A percentile compares a stretch with the other conserved stretches of the same genome.
Conservation (phyloP, 352 stramenopile genomes). For the Globisporangium alternatum region DNA sequence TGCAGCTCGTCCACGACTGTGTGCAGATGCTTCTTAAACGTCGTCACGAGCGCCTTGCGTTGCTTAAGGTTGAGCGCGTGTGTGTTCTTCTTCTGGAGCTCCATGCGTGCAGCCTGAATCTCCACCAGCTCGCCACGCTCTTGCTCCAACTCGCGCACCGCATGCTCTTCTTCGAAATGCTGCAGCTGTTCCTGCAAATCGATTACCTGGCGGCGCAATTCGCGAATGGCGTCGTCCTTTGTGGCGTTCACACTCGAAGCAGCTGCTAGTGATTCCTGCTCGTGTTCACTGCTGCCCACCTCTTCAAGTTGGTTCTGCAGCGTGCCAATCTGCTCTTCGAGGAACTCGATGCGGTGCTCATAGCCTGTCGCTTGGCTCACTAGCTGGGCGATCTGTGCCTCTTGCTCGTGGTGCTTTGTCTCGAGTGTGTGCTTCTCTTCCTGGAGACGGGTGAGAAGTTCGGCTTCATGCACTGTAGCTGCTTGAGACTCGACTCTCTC, state of each 20-base stretch:
- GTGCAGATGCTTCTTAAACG: constrained; percentile 38
- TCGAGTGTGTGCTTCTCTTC: constrained; percentile 25
- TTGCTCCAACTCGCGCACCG: constrained; percentile 24
- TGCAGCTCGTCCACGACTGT: constrained; percentile 48
- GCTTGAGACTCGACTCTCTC: background rate
- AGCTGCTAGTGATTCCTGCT: background rate
- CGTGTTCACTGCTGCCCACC: background rate
- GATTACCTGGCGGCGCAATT: constrained; percentile 17
- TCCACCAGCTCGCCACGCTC: constrained; percentile 29
- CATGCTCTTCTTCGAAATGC: constrained; percentile 12
- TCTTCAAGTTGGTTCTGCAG: constrained; percentile 1
- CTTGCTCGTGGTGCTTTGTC: constrained; percentile 22
- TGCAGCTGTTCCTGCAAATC: constrained; percentile 23
- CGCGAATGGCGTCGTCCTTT: constrained; percentile 18
- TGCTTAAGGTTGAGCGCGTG: constrained; percentile 35
- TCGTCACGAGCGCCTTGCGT: constrained; percentile 33
- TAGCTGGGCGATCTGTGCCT: constrained; percentile 25
- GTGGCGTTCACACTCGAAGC: background rate
- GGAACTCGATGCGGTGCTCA: constrained; percentile 12
- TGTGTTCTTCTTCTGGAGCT: constrained; percentile 40
- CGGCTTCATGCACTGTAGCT: constrained; percentile 2
- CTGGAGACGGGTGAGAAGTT: constrained; percentile 10
- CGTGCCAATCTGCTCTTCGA: constrained; percentile 12
- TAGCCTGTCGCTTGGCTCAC: constrained; percentile 21
- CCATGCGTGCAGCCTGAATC: constrained; percentile 27